A percentile compares a stretch with the other conserved stretches of the same genome.
phyloP scores from a whole-genome alignment of 495 filamentous ascomycete species.

The Cairneyella variabilis region DNA sequence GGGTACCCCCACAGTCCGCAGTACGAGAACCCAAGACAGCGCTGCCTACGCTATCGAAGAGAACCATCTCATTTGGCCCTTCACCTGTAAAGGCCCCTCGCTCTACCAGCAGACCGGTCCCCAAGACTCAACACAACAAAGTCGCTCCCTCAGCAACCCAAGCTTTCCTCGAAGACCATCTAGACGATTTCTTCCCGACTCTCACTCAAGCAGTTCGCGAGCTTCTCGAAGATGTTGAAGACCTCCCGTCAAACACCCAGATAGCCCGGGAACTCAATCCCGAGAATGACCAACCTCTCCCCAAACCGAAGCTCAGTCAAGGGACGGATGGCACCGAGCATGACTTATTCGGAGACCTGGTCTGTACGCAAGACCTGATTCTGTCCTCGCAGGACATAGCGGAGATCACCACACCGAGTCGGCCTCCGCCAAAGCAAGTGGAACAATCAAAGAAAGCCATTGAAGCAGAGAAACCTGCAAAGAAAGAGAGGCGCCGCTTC shows the following conservation, averaged over 20 bases:
- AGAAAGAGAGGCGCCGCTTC: conserved; percentile 9
- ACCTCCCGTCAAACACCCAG: conserved; percentile 22
- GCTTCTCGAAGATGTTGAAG: conserved; percentile 31
- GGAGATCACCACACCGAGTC: conserved; percentile 34
- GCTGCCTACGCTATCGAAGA: conserved; percentile 9
- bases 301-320: not conserved
- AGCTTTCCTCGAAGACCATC: conserved; percentile 38
- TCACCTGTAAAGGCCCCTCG: not conserved
- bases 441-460: not conserved
- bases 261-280: conserved; percentile 17
- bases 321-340: not conserved
- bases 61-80: conserved; percentile 8
- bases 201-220: conserved; percentile 44
- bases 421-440: conserved; percentile 12
- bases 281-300: not conserved
- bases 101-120: not conserved
- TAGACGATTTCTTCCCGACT: conserved; percentile 46
- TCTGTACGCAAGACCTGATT: conserved; percentile 42
- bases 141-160: conserved; percentile 37
- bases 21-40: conserved; percentile 13
- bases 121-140: not conserved
- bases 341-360: conserved; percentile 27
- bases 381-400: conserved; percentile 45
- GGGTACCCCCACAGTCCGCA: too few relatives aligned
- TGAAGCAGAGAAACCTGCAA: not conserved